Conservation (phyloP, 1,284 basidiomycete species). For the Moniliella sp. region DNA sequence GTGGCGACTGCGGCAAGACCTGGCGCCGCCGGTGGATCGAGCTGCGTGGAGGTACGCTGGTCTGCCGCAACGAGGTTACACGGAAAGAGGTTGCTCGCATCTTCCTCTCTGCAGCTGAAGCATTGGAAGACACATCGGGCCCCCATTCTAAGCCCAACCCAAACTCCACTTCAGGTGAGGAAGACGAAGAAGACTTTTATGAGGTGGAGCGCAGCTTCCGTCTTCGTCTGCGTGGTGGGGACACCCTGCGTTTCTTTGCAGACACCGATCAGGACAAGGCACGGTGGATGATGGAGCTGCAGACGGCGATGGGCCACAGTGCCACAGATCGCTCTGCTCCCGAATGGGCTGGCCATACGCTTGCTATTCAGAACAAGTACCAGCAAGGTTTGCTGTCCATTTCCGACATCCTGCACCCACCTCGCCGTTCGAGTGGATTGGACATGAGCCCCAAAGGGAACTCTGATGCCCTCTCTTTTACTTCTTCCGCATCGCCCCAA, state of each 20-base stretch:
- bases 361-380: too few relatives aligned
- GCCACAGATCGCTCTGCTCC: too few relatives aligned
- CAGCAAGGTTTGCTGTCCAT: too few relatives aligned
- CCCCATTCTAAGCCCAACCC: too few relatives aligned
- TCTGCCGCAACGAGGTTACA: constrained; percentile 83
- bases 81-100: constrained; percentile 72
- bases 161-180: constrained; percentile 5
- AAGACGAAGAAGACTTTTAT: constrained; percentile 50
- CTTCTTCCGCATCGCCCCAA: too few relatives aligned
- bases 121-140: constrained; percentile 54
- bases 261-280: constrained; percentile 71
- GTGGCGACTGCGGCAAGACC: constrained; percentile 69
- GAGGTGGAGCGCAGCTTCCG: constrained; percentile 63
- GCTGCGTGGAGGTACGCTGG: constrained; percentile 60
- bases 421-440: too few relatives aligned
- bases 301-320: constrained; percentile 11
- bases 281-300: constrained; percentile 48
- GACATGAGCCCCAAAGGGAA: too few relatives aligned
- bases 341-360: too few relatives aligned
- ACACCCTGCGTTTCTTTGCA: constrained; percentile 70
- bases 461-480: too few relatives aligned
- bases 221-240: constrained; percentile 54
- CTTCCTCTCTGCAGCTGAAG: constrained; percentile 60
- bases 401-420: too few relatives aligned
- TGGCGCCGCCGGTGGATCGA: constrained; percentile 71